A percentile compares a stretch with the other conserved stretches of the same genome.
Evolutionary conservation across 2,329 filamentous ascomycete genomes (phyloP).

Genomic region (Coleophoma crateriformis): DNA sequence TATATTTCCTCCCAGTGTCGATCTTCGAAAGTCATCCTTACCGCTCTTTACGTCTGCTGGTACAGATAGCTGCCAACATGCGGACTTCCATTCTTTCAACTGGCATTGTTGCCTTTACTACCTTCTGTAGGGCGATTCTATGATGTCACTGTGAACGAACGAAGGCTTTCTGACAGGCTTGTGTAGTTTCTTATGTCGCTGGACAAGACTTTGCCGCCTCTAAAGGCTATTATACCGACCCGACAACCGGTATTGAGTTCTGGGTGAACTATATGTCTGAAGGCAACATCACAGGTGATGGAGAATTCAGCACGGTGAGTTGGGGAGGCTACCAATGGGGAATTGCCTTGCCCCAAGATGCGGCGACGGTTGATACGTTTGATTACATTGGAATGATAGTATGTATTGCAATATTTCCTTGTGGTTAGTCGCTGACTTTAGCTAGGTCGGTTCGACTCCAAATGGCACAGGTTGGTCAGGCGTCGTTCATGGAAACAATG

Average conservation of each 20-base stretch:
- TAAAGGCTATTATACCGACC: constrained; percentile 34
- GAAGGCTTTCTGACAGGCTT: neutral
- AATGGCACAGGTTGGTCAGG: constrained; percentile 51
- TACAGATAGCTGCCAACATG: constrained; percentile 16
- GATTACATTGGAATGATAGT: constrained; percentile 58
- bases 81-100: constrained; percentile 15
- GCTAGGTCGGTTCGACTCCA: constrained; percentile 34
- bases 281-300: constrained; percentile 28
- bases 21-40: too few relatives aligned
- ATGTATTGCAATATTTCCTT: constrained; percentile 9
- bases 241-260: constrained; percentile 46
- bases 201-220: constrained; percentile 22
- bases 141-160: too few relatives aligned
- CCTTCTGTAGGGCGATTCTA: constrained; percentile 14
- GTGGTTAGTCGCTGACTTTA: neutral
- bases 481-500: constrained; percentile 44
- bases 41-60: constrained; percentile 5
- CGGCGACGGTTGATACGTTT: constrained; percentile 37
- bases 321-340: constrained; percentile 45
- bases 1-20: too few relatives aligned
- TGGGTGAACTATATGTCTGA: constrained; percentile 40
- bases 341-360: constrained; percentile 45
- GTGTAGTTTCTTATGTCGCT: constrained; percentile 13
- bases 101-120: constrained; percentile 14
- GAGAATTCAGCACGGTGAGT: constrained; percentile 19